Percentiles rank a stretch among this genome's conserved stretches.
Conservation (phyloP, 495 filamentous ascomycete genomes). For the Neurospora sp. region DNA sequence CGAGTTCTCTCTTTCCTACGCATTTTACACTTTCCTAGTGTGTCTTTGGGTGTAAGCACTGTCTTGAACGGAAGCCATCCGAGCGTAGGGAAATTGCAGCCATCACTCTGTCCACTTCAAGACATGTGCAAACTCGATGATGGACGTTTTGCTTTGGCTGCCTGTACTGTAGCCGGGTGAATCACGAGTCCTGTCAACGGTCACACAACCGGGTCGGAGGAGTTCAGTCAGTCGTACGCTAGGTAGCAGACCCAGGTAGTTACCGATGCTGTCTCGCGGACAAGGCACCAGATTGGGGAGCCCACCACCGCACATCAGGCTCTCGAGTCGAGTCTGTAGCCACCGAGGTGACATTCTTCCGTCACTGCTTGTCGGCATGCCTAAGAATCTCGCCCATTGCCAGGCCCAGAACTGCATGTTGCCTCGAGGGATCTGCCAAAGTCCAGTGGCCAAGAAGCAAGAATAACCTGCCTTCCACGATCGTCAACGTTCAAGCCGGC, state of each 20-base stretch:
- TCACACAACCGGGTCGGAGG: neutral
- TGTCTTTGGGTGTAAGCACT: neutral
- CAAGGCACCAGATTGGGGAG: conserved; percentile 6
- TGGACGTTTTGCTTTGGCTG: neutral
- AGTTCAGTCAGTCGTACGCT: neutral
- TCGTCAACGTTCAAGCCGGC: neutral
- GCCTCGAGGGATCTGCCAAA: neutral
- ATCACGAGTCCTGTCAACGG: neutral
- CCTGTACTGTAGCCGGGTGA: neutral
- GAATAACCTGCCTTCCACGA: neutral
- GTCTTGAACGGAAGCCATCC: neutral
- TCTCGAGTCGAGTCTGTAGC: neutral
- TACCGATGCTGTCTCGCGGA: conserved; percentile 5
- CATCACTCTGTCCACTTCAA: neutral
- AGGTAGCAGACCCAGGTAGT: neutral
- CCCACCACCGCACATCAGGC: neutral
- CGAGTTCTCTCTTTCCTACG: neutral
- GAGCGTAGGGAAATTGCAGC: neutral
- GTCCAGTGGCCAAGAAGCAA: neutral
- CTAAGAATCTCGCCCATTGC: neutral
- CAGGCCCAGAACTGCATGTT: neutral
- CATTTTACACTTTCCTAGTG: neutral
- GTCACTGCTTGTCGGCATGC: neutral
- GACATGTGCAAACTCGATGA: neutral
- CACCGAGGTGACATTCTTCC: conserved; percentile 2